phyloP scores from a whole-genome alignment of 306 rosid genomes.

The Potentilla sterilis region DNA sequence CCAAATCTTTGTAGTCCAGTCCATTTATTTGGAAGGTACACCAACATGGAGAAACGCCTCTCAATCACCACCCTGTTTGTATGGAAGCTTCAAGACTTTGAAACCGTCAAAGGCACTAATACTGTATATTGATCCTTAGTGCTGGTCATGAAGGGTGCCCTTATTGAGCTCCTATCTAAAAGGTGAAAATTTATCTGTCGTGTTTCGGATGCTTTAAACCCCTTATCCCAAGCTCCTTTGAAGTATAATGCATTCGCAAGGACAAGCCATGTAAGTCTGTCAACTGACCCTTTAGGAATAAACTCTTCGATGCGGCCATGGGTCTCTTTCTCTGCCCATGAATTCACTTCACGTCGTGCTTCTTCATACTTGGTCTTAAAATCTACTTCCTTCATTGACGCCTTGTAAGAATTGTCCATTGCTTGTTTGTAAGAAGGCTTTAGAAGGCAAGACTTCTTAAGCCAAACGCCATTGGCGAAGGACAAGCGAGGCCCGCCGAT shows the following conservation, averaged over 20 bases:
- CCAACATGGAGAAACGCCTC: constrained; percentile 11
- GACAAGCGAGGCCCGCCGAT: constrained; percentile 5
- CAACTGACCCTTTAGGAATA: background rate
- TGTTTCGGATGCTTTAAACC: background rate
- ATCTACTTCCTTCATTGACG: background rate
- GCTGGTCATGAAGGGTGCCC: constrained; percentile 27
- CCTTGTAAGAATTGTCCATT: background rate
- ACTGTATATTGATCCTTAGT: accelerated
- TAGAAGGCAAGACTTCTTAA: background rate
- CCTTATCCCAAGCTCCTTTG: constrained; percentile 23
- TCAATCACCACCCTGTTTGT: background rate
- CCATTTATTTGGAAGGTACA: constrained; percentile 30
- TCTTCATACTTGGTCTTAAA: background rate
- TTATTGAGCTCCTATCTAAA: background rate
- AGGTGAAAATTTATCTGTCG: background rate
- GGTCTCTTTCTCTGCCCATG: background rate
- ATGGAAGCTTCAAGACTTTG: constrained; percentile 12
- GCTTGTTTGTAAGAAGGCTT: background rate
- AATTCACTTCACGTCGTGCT: constrained; percentile 2
- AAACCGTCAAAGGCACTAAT: background rate
- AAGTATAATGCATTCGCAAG: constrained; percentile 32
- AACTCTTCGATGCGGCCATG: background rate
- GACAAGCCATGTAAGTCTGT: background rate
- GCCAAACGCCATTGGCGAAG: constrained; percentile 2
- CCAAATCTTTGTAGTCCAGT: constrained; percentile 19